These are phyloP conservation scores for Gymnopilus junonius DNA, from an alignment of 768 basidiomycete species.

Conservation along the genomic window DNA sequence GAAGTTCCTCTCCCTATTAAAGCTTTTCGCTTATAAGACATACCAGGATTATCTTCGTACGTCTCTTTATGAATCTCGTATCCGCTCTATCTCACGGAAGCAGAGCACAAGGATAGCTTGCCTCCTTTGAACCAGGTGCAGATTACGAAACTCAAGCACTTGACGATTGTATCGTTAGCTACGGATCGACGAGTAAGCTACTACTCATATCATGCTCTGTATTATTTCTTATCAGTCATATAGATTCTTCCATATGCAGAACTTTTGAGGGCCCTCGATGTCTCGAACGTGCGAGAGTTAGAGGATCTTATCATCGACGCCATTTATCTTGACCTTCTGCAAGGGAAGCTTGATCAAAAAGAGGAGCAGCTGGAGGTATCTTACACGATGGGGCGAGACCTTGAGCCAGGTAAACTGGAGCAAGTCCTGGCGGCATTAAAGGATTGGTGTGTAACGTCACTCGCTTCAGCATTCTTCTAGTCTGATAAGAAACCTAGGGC, in stretches of 20 bases:
- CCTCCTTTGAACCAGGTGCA: constrained; percentile 77
- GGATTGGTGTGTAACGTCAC: constrained; percentile 56
- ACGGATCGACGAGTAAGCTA: constrained; percentile 70
- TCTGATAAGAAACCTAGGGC: constrained; percentile 50
- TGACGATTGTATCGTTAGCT: constrained; percentile 88
- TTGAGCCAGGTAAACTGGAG: constrained; percentile 76
- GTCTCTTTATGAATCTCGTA: constrained; percentile 20
- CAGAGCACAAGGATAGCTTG: constrained; percentile 68
- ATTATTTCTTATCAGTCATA: neutral
- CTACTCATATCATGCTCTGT: constrained; percentile 7
- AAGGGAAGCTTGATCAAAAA: constrained; percentile 93
- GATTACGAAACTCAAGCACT: constrained; percentile 87
- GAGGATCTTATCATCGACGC: constrained; percentile 98
- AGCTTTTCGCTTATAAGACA: constrained; percentile 91
- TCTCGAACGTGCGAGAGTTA: constrained; percentile 83
- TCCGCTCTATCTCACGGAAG: constrained; percentile 14
- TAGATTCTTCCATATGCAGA: constrained; percentile 84
- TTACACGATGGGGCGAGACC: constrained; percentile 90
- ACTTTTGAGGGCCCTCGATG: constrained; percentile 71
- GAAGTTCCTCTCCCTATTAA: constrained; percentile 65
- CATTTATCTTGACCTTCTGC: constrained; percentile 89
- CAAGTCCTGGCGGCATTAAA: constrained; percentile 62
- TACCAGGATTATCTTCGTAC: constrained; percentile 82
- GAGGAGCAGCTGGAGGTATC: constrained; percentile 89
- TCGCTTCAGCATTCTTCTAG: neutral